Evolutionary conservation across 106 monocot species (phyloP).

Genomic region (Ottelia alismoides): DNA sequence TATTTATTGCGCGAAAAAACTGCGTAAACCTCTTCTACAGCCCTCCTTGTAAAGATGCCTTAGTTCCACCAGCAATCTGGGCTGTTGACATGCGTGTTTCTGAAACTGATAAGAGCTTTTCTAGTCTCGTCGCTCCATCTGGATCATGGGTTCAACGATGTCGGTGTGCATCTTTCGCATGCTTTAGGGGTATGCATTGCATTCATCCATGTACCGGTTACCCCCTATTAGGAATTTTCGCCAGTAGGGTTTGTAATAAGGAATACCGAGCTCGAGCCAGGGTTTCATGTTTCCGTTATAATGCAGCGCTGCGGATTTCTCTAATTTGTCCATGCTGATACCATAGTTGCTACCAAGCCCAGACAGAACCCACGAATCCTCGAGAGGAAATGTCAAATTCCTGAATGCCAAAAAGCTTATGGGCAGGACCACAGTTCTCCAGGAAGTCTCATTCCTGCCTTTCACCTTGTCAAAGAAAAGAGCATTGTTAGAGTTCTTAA

Average conservation of each 20-base stretch:
- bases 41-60: too few species aligned
- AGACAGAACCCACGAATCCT: conserved; percentile 5
- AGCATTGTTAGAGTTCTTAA: too few species aligned
- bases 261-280: conserved; percentile 9
- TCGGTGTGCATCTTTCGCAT: too few species aligned
- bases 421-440: conserved; percentile 6
- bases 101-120: too few species aligned
- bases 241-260: conserved; percentile 4
- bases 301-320: conserved; percentile 6
- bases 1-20: too few species aligned
- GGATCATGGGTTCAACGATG: too few species aligned
- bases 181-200: conserved; percentile 5
- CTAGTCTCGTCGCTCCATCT: too few species aligned
- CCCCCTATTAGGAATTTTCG: not conserved
- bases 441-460: conserved; percentile 1
- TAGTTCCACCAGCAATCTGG: too few species aligned
- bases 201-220: conserved; percentile 6
- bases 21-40: too few species aligned
- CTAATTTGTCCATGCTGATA: not conserved
- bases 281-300: conserved; percentile 19
- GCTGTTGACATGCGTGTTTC: too few species aligned
- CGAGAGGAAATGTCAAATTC: not conserved
- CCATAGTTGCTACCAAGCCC: conserved; percentile 7
- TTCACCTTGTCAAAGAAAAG: too few species aligned
- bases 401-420: conserved; percentile 2